Evolutionary conservation across 495 filamentous ascomycete genomes (phyloP).

Genomic region (Penicillium bovifimosum): DNA sequence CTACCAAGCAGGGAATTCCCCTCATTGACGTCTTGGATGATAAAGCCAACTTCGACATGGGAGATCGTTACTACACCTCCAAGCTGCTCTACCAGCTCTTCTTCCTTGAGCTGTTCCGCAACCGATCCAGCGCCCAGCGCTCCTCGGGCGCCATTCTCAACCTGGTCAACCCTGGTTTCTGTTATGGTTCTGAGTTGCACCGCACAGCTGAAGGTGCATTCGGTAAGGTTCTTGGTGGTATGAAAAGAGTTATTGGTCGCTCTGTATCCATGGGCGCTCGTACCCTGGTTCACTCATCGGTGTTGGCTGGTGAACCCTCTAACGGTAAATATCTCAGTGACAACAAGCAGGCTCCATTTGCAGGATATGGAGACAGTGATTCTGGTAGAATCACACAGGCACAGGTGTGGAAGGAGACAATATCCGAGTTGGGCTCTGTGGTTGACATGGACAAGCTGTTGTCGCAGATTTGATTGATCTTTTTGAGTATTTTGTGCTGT

Average conservation of each 20-base stretch:
- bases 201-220: constrained; percentile 21
- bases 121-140: constrained; percentile 32
- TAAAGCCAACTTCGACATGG: constrained; percentile 25
- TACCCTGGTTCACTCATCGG: constrained; percentile 24
- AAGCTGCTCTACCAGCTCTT: constrained; percentile 43
- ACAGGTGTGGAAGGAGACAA: neutral
- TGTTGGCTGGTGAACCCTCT: constrained; percentile 1
- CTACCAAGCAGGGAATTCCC: constrained; percentile 21
- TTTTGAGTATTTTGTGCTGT: no score
- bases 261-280: constrained; percentile 11
- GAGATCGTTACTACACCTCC: constrained; percentile 34
- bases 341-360: neutral
- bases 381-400: neutral
- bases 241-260: constrained; percentile 23
- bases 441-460: neutral
- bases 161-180: constrained; percentile 41
- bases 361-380: neutral
- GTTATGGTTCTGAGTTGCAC: constrained; percentile 36
- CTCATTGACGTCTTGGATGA: constrained; percentile 43
- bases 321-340: constrained; percentile 2
- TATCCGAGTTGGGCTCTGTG: neutral
- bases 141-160: constrained; percentile 41
- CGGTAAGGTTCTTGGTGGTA: constrained; percentile 9
- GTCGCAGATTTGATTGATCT: neutral
- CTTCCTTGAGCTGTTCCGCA: constrained; percentile 35